phyloP scores from a whole-genome alignment of 805 yeast genomes.

The Metschnikowia lachancei region DNA sequence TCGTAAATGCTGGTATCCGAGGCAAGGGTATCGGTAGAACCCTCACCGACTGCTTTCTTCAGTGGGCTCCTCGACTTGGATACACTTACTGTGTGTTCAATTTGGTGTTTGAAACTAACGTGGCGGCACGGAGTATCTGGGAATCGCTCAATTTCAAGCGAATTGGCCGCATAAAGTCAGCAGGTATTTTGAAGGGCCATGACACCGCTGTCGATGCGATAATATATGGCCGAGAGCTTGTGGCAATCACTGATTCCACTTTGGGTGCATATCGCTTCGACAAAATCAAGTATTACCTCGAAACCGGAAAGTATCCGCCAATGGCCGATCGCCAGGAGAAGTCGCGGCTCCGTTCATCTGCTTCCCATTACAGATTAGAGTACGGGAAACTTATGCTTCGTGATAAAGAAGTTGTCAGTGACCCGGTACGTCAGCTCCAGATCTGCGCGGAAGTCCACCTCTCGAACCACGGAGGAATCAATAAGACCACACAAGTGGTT shows the following conservation, averaged over 20 bases:
- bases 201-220: conserved; percentile 84
- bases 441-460: conserved; percentile 71
- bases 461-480: conserved; percentile 79
- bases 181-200: conserved; percentile 82
- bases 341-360: conserved; percentile 76
- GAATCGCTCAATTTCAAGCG: conserved; percentile 73
- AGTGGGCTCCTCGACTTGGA: conserved; percentile 90
- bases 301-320: conserved; percentile 84
- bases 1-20: conserved; percentile 90
- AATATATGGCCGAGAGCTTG: conserved; percentile 78
- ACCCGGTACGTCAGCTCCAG: conserved; percentile 68
- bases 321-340: conserved; percentile 79
- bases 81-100: conserved; percentile 83
- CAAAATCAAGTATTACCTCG: conserved; percentile 70
- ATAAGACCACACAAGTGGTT: conserved; percentile 75
- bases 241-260: conserved; percentile 50
- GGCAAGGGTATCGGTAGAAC: conserved; percentile 90
- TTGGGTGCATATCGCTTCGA: conserved; percentile 64
- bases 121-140: conserved; percentile 74
- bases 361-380: conserved; percentile 69
- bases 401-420: conserved; percentile 80
- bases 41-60: conserved; percentile 75
- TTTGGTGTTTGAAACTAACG: conserved; percentile 83
- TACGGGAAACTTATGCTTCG: conserved; percentile 74
- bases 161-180: conserved; percentile 79